Conservation (phyloP, 495 filamentous ascomycete species). For the Hypoxylon trugodes region DNA sequence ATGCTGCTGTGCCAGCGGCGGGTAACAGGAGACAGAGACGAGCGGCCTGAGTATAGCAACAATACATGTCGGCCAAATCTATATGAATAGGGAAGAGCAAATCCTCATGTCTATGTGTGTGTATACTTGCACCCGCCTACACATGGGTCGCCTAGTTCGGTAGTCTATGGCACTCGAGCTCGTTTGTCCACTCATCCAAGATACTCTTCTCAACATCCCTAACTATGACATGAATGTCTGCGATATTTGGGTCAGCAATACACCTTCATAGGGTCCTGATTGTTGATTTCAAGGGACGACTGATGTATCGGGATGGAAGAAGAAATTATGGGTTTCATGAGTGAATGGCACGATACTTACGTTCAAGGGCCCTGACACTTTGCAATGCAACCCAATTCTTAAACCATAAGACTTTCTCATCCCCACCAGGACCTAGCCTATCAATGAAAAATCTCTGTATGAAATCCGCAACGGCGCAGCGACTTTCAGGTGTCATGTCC, state of each 20-base stretch:
- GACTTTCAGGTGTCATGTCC: constrained; percentile 74
- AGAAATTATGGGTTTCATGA: background rate
- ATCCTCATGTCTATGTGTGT: no score
- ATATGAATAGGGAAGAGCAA: no score
- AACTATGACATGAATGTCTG: constrained; percentile 65
- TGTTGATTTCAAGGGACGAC: background rate
- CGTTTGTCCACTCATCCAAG: constrained; percentile 67
- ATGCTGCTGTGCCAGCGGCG: constrained; percentile 45
- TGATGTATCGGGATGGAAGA: background rate
- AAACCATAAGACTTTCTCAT: constrained; percentile 82
- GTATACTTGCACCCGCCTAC: background rate
- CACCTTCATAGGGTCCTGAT: background rate
- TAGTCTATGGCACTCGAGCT: constrained; percentile 48
- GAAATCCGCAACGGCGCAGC: constrained; percentile 69
- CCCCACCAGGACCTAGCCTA: constrained; percentile 58
- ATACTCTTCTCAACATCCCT: constrained; percentile 67
- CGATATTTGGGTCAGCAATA: constrained; percentile 17
- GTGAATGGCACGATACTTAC: constrained; percentile 28
- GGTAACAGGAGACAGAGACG: constrained; percentile 61
- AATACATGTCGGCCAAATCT: background rate
- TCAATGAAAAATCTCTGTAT: constrained; percentile 72
- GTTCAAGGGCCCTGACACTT: constrained; percentile 84
- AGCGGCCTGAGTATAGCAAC: constrained; percentile 43
- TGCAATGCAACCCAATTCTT: constrained; percentile 94
- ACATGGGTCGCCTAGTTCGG: constrained; percentile 1